Evolutionary conservation across 2,329 filamentous ascomycete species (phyloP), one percentile per base, ranked within the genome.

Genomic region (Orbilia quercus): DNA sequence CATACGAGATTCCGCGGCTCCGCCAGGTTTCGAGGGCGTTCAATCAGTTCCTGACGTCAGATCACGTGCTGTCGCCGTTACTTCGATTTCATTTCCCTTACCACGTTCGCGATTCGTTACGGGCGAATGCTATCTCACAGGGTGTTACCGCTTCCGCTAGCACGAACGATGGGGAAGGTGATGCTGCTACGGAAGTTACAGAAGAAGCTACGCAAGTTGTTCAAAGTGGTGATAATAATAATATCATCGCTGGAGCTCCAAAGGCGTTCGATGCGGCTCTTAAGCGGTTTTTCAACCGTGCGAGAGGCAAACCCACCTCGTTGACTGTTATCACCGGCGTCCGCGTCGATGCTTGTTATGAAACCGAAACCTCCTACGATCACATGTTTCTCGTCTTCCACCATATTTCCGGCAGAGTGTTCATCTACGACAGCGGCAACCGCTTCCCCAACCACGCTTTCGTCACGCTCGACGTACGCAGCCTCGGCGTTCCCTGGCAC

Each of bases 321-420:
- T 54, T 73, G 28, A 73, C 69, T 2, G 69, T 66, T 18, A 73
- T 73, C 53, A 65, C 53, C 7, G 69, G 69, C 4, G 69, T 73
- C 20, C 69, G 69, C 16, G 38, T 73, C 12, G 69, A 73, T 44
- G 69, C 69, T n/a, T 73, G 69, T 40, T 73, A 66, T 12, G 69
- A 73, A 45, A 73, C 69, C 22, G 69, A 73, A 57, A 73, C 69
- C 11, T 73, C 69, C 16, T 73, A 73, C 40, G 69, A 73, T 51
- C 69, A 73, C 34, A 73, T 73, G 69, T 73, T 73, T 38, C 60
- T 73, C 9, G 69, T 73, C 12, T 73, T 73, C 60, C 69, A 73
- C 40, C 69, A 73, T 45, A 47, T 54, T n/a, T 66, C 54, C 9
- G 69, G 69, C 16, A 48, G 42, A 22, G 69, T 73, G 3, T 73